Base-by-base conservation (phyloP, 2,329 filamentous ascomycete species). In the Phialocephala subalpina region DNA sequence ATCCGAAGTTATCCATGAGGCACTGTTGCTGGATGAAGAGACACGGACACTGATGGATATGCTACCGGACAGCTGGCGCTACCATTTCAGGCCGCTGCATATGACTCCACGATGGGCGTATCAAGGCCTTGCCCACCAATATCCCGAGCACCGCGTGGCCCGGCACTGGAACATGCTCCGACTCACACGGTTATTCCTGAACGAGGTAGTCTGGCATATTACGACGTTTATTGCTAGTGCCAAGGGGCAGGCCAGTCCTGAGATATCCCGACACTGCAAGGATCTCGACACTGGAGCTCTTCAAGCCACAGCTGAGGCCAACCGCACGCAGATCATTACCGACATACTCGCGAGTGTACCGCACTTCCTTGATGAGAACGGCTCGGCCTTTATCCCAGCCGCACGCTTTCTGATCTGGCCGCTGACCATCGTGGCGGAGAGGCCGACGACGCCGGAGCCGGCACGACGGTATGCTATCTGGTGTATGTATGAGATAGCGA, bases 201-300 rank as follows among this genome's bases (percentile, higher is more conserved):
- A 42, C 38, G 4, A 12, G 4, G 18, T 42, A n/a, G 18, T 42
- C 38, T 42, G 18, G 38, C 3, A 42, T 42, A 14, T 42, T 3
- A 4, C 38, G 18, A 4, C 38, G 3, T 42, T 16, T n/a, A 12
- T 42, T 42, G 38, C 38, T n/a, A 42, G 38, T 6, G 38, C 38
- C 4, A 14, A 35, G 61, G 25, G 58, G 38, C 53, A 63, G 52
- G 60, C 1, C 33, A 58, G 18, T 38, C 61, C 61, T 58, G 38
- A 58, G 52, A 52, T 63, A 58, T 58, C 27, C 14, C 49, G 11
- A 56, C 52, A 49, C 52, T 63, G 53, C 61, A 16, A 58, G 49
- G 61, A 63, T 58, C 52, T 63, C 29, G 61, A 63, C 29, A 36
- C 61, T 49, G 47, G 16, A 49, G 61, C 38, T 58, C 61, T 63